These are phyloP conservation scores for Candida koratica DNA, from an alignment of 805 yeast species.

Conservation along the genomic window DNA sequence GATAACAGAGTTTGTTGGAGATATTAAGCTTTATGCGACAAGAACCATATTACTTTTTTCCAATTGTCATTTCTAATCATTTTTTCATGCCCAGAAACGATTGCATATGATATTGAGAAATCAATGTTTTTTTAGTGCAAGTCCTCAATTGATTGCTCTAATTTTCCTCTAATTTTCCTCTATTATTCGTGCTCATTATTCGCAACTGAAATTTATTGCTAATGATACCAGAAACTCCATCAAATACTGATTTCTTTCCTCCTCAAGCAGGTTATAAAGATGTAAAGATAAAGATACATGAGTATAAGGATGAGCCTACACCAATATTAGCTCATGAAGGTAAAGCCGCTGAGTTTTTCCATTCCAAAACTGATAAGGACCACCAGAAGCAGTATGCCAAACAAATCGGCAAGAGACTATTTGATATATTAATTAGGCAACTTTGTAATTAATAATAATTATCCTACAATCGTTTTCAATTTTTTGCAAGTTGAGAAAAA, in stretches of 20 bases:
- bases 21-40: too few relatives aligned
- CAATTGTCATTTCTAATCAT: too few relatives aligned
- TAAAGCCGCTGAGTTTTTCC: conserved; percentile 26
- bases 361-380: conserved; percentile 24
- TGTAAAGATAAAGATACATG: conserved; percentile 26
- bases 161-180: too few relatives aligned
- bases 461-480: too few relatives aligned
- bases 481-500: too few relatives aligned
- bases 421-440: conserved; percentile 20
- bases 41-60: too few relatives aligned
- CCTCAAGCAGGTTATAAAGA: conserved; percentile 33
- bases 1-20: too few relatives aligned
- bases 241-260: conserved; percentile 23
- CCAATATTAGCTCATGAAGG: conserved; percentile 25
- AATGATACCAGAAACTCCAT: conserved; percentile 21
- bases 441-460: conserved; percentile 5
- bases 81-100: too few relatives aligned
- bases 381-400: conserved; percentile 37
- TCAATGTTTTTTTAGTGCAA: too few relatives aligned
- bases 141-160: too few relatives aligned
- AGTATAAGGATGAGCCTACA: conserved; percentile 32
- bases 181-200: conserved; percentile 7
- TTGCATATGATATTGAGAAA: too few relatives aligned
- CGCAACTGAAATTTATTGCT: conserved; percentile 8
- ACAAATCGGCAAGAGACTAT: conserved; percentile 19